Base-by-base conservation (phyloP, 768 basidiomycete genomes). In the Galerina sulciceps region DNA sequence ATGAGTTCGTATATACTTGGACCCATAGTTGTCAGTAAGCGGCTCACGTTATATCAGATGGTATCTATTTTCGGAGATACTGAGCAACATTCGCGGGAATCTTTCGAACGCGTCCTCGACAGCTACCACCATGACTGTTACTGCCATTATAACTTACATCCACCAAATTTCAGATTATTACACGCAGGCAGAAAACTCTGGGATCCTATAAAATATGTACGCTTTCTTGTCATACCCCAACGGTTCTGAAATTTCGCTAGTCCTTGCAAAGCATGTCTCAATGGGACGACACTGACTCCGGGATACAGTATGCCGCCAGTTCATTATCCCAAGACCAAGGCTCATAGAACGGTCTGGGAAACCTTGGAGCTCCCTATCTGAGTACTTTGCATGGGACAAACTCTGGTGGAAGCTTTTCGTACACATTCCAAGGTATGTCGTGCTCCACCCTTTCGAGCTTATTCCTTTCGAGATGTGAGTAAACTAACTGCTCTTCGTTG, bases 221-320 rank as follows among this genome's bases (percentile, higher is more conserved):
- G 1, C 26, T 8, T 31, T 31, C 26, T 31, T 31, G 4, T 8
- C 26, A 31, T 31, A 31, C 26, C 26, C n/a, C n/a, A n/a, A n/a
- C n/a, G n/a, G n/a, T 31, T 31, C 26, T 8, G 26, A 31, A 8
- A 5, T 31, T 8, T 8, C 8, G 26, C 26, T 31, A 31, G 46
- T n/a, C 46, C 23, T 31, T 31, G 26, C 26, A 4, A 31, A 31
- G 5, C 51, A 60, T 55, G 54, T 26, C 34, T 6, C 57, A 54
- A 18, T 57, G 42, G 55, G 66, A 65, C 43, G 70, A 71, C 42
- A 61, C 63, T 1, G 67, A 69, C 41, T 31, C 65, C 8, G 42
- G 44, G 1, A 67, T 73, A 17, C 59, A 53, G 37, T 74, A 65
- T 41, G 56, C 55, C 5, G 71, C 55, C 5, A 70, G 68, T 4